Percentiles rank a stretch among this genome's conserved stretches.
These are phyloP conservation scores for Leccinellum luteum DNA, from an alignment of 768 basidiomycete genomes.

Conservation along the genomic window DNA sequence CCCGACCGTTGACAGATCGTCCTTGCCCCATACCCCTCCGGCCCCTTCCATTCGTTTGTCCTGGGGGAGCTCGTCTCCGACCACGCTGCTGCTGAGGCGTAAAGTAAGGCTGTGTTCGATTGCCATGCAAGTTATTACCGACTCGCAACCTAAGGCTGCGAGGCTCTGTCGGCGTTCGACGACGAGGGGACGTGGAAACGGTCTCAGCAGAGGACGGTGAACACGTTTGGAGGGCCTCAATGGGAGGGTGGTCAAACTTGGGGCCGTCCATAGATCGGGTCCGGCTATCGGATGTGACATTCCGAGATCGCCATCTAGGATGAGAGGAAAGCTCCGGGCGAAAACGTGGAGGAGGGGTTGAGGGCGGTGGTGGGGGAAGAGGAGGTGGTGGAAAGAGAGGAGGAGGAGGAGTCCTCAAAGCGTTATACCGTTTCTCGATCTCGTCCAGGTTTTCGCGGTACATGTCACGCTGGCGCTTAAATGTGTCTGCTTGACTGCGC, in stretches of 20 bases:
- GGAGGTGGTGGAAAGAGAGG: background rate
- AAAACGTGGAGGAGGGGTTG: background rate
- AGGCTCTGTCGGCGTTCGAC: constrained; percentile 11
- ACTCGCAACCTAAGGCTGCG: constrained; percentile 3
- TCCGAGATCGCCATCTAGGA: constrained; percentile 17
- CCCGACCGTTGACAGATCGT: background rate
- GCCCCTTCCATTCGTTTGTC: constrained; percentile 3
- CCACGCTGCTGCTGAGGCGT: background rate
- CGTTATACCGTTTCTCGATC: constrained; percentile 9
- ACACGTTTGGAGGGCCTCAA: constrained; percentile 11
- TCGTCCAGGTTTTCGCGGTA: constrained; percentile 11
- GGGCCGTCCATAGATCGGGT: background rate
- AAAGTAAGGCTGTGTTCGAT: background rate
- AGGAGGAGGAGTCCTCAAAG: background rate
- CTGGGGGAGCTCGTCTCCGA: constrained; percentile 4
- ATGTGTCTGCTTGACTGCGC: constrained; percentile 4
- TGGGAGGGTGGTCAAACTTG: constrained; percentile 15
- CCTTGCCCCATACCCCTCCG: background rate
- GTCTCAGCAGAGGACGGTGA: constrained; percentile 11
- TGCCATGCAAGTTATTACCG: background rate
- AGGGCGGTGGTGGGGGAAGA: background rate
- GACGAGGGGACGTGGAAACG: background rate
- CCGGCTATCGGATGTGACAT: background rate
- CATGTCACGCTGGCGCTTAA: constrained; percentile 5
- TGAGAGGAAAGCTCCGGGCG: constrained; percentile 10